Percentiles rank a stretch among this genome's conserved stretches.
phyloP scores from a whole-genome alignment of 192 early-diverging fungal genomes.

The Backusella australiensis region DNA sequence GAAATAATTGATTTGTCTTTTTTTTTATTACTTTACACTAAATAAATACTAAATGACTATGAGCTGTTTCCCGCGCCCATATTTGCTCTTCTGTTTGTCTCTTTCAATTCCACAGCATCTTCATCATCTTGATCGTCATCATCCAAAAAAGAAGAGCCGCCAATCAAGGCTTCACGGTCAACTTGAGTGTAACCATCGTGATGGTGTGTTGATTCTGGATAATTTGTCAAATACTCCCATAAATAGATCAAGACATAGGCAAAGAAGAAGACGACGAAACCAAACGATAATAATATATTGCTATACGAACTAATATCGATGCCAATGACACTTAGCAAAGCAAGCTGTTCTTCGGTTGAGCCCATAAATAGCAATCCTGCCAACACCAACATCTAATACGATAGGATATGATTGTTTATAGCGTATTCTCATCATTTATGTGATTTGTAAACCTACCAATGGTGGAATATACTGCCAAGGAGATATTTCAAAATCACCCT shows the following conservation, averaged over 20 bases:
- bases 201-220: background rate
- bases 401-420: background rate
- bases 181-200: constrained; percentile 18
- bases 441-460: constrained; percentile 24
- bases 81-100: constrained; percentile 2
- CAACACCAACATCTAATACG: constrained; percentile 44
- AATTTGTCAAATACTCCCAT: constrained; percentile 30
- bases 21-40: background rate
- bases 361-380: constrained; percentile 66
- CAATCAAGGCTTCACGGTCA: background rate
- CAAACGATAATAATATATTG: constrained; percentile 54
- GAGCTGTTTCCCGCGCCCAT: background rate
- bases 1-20: no score
- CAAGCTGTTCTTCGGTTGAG: constrained; percentile 57
- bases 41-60: background rate
- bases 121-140: constrained; percentile 21
- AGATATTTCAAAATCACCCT: constrained; percentile 22
- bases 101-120: constrained; percentile 17
- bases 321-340: constrained; percentile 37
- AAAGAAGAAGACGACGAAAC: constrained; percentile 57
- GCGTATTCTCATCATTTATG: background rate
- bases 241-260: constrained; percentile 47
- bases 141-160: constrained; percentile 18
- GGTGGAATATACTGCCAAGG: constrained; percentile 42
- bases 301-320: constrained; percentile 60